These are phyloP conservation scores for Trichocomaceae sp. DNA, from an alignment of 2,329 filamentous ascomycete species.

Conservation along the genomic window DNA sequence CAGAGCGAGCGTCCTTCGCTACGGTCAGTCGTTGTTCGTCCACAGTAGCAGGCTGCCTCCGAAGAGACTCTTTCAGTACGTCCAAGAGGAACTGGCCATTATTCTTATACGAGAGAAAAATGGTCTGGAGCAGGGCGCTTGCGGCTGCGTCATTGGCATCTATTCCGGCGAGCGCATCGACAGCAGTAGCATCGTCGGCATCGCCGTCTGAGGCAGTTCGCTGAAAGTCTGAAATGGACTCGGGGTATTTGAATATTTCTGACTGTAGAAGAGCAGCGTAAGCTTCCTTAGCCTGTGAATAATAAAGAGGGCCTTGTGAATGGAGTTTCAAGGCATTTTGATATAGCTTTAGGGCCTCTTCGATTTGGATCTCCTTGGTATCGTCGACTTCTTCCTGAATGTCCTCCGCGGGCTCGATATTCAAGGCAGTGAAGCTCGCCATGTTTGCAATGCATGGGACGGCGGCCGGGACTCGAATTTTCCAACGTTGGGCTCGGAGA, in stretches of 20 bases:
- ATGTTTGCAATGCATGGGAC: slow-evolving; percentile 25
- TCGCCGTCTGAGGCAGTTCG: slow-evolving; percentile 51
- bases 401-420: slow-evolving; percentile 87
- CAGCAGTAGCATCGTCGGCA: slow-evolving; percentile 22
- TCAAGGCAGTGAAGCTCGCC: slow-evolving; percentile 74
- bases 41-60: slow-evolving; percentile 6
- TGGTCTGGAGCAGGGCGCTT: slow-evolving; percentile 76
- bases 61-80: slow-evolving; percentile 50
- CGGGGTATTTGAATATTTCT: slow-evolving; percentile 88
- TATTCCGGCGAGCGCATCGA: slow-evolving; percentile 41
- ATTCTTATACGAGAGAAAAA: slow-evolving; percentile 94
- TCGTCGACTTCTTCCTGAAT: slow-evolving; percentile 88
- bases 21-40: slow-evolving; percentile 20
- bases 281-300: slow-evolving; percentile 68
- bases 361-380: slow-evolving; percentile 92
- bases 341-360: slow-evolving; percentile 92
- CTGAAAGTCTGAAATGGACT: slow-evolving; percentile 77
- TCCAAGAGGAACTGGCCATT: slow-evolving; percentile 90
- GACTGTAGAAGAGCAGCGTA: slow-evolving; percentile 82
- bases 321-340: slow-evolving; percentile 87
- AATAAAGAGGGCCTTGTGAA: slow-evolving; percentile 72
- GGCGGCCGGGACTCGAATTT: neutral
- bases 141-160: slow-evolving; percentile 66
- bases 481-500: neutral
- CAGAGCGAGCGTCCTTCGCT: slow-evolving; percentile 34